Conservation (phyloP, 306 rosid species). For the Malus sylvestris region DNA sequence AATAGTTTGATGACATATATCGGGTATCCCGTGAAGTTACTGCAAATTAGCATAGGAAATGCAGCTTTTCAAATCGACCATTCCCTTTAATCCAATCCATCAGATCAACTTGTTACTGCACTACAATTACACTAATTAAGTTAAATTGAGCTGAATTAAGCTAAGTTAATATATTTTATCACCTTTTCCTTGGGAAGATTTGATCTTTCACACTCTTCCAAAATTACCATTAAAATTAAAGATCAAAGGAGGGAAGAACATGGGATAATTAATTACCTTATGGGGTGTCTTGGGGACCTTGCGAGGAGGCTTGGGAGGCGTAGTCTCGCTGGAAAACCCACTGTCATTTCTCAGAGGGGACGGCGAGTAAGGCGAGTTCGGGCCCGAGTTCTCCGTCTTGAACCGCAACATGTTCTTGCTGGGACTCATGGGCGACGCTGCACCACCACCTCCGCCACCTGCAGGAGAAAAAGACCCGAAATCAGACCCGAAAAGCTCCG, state of each 20-base stretch:
- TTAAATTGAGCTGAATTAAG: background rate
- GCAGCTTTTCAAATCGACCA: background rate
- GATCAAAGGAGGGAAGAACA: background rate
- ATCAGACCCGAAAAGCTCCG: conserved; percentile 91
- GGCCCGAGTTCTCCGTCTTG: conserved; percentile 66
- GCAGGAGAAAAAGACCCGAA: conserved; percentile 74
- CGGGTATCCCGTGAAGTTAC: background rate
- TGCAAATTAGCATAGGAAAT: background rate
- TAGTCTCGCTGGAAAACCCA: conserved; percentile 40
- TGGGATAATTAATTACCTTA: conserved; percentile 38
- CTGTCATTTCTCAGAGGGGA: conserved; percentile 52
- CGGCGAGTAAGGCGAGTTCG: conserved; percentile 79
- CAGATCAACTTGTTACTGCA: background rate
- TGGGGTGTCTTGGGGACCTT: conserved; percentile 97
- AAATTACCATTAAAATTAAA: background rate
- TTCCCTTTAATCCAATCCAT: background rate
- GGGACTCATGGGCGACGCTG: conserved; percentile 64
- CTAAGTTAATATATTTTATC: background rate
- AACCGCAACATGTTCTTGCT: conserved; percentile 88
- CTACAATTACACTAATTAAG: background rate
- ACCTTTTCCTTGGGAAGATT: background rate
- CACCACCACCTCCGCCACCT: conserved; percentile 25
- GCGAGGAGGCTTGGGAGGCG: conserved; percentile 95
- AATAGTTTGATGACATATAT: background rate
- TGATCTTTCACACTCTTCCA: background rate